Conservation (phyloP, 1,284 basidiomycete species). For the Malassezia equina region DNA sequence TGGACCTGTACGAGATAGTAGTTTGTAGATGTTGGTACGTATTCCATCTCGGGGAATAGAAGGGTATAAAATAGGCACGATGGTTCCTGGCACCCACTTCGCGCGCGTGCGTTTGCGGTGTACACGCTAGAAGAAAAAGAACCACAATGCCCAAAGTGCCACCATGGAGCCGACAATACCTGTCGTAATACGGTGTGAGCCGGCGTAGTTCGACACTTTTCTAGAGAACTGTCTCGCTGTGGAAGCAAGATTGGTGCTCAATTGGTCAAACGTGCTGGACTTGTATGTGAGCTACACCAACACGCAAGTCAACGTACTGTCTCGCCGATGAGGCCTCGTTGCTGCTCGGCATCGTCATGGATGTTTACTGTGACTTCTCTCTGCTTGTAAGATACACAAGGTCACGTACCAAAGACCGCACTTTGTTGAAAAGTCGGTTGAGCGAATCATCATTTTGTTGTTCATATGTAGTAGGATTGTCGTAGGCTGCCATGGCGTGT, state of each 20-base stretch:
- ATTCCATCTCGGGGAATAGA: background rate
- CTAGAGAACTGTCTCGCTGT: constrained; percentile 28
- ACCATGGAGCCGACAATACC: constrained; percentile 31
- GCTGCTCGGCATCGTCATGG: constrained; percentile 37
- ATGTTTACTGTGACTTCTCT: constrained; percentile 41
- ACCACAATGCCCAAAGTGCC: constrained; percentile 30
- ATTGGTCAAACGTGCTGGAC: constrained; percentile 27
- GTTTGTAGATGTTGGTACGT: background rate
- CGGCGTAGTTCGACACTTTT: constrained; percentile 23
- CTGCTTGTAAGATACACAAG: background rate
- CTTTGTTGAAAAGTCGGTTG: constrained; percentile 36
- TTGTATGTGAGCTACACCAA: constrained; percentile 4
- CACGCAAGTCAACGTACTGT: constrained; percentile 15
- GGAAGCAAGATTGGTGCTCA: constrained; percentile 24
- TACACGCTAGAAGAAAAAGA: constrained; percentile 21
- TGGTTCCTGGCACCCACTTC: background rate
- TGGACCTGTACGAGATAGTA: background rate
- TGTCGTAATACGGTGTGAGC: constrained; percentile 27
- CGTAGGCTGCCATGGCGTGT: constrained; percentile 25
- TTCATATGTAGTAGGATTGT: constrained; percentile 30
- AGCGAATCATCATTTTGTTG: constrained; percentile 43
- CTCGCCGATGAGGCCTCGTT: constrained; percentile 16
- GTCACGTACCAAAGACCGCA: constrained; percentile 21
- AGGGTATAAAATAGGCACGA: background rate
- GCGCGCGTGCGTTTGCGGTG: background rate